phyloP scores from a whole-genome alignment of 768 basidiomycete genomes.

The Amanita inopinata region DNA sequence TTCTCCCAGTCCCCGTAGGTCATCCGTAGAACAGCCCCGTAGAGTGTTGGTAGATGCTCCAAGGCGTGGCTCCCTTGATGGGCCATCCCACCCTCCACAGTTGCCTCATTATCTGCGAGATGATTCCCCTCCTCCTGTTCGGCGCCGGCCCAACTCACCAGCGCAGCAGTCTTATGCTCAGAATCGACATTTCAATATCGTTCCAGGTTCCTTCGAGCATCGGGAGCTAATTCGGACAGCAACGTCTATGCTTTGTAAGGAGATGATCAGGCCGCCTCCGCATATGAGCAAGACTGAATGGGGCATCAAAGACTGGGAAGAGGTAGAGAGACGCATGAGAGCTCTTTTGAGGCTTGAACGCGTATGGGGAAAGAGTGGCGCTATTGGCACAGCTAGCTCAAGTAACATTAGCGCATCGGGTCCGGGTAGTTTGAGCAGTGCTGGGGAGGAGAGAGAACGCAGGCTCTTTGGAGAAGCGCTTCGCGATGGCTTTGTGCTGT shows the following conservation, averaged over 20 bases:
- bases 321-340: conserved; percentile 60
- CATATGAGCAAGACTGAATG: conserved; percentile 41
- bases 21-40: conserved; percentile 26
- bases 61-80: conserved; percentile 7
- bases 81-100: not conserved
- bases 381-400: conserved; percentile 25
- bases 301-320: conserved; percentile 55
- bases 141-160: conserved; percentile 36
- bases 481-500: conserved; percentile 78
- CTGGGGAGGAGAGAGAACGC: conserved; percentile 69
- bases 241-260: conserved; percentile 53
- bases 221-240: conserved; percentile 64
- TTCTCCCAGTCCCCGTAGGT: conserved; percentile 17
- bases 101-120: conserved; percentile 18
- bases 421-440: conserved; percentile 14
- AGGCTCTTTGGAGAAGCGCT: conserved; percentile 65
- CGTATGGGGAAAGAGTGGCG: conserved; percentile 64
- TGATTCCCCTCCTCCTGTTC: conserved; percentile 35
- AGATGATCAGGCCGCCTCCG: conserved; percentile 51
- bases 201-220: conserved; percentile 52
- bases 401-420: too few species aligned
- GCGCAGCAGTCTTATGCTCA: conserved; percentile 40
- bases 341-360: conserved; percentile 59
- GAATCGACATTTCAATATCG: conserved; percentile 48
- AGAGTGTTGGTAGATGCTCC: conserved; percentile 21